Percentiles rank a stretch among this genome's conserved stretches.
These are phyloP conservation scores for Kurtzmaniella quercitrusa DNA, from an alignment of 1,139 yeast species.

Conservation along the genomic window DNA sequence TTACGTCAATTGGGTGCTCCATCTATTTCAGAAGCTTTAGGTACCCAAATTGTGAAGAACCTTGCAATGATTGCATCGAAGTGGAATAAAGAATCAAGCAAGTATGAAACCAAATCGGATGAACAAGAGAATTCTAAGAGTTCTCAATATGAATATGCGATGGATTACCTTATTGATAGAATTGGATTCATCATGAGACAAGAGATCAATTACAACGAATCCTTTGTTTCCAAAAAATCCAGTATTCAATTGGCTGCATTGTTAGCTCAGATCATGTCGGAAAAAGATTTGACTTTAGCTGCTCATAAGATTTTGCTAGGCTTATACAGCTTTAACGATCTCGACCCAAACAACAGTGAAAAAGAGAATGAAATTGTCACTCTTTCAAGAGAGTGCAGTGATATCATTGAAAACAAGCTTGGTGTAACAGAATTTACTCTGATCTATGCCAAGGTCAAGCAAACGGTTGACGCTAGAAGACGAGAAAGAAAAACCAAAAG, in stretches of 20 bases:
- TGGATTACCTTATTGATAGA: conserved; percentile 61
- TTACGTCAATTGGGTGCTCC: conserved; percentile 85
- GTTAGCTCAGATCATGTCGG: conserved; percentile 46
- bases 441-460: conserved; percentile 61
- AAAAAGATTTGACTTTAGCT: conserved; percentile 30
- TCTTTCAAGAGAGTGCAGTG: conserved; percentile 65
- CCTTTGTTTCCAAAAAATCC: conserved; percentile 59
- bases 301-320: conserved; percentile 56
- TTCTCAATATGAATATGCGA: conserved; percentile 36
- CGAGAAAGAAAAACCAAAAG: conserved; percentile 72
- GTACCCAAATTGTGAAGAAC: conserved; percentile 64
- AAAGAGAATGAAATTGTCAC: conserved; percentile 52
- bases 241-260: conserved; percentile 60
- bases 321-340: conserved; percentile 51
- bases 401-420: conserved; percentile 61
- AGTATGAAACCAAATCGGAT: conserved; percentile 25
- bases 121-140: conserved; percentile 16
- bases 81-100: conserved; percentile 53
- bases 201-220: conserved; percentile 49
- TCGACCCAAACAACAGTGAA: conserved; percentile 35
- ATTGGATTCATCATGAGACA: conserved; percentile 63
- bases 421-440: conserved; percentile 73
- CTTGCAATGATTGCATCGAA: conserved; percentile 56
- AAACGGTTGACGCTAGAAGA: conserved; percentile 56
- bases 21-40: conserved; percentile 58